Percentiles rank a stretch among this genome's conserved stretches.
These are phyloP conservation scores for Sporopachydermia quercuum DNA, from an alignment of 805 yeast species.

Conservation along the genomic window DNA sequence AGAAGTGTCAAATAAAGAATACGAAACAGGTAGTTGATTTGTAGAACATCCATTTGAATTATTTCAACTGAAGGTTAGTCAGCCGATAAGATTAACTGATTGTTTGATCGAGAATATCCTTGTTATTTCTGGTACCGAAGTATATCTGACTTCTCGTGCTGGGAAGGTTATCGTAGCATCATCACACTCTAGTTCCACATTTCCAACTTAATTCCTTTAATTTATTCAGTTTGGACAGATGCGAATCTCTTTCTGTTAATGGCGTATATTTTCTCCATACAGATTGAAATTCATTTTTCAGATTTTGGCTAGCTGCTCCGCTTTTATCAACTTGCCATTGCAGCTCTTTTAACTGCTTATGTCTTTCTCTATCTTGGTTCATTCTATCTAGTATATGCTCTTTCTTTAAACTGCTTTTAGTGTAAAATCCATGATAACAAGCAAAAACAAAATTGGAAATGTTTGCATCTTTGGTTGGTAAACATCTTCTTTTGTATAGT, in stretches of 20 bases:
- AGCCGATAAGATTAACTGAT: no score
- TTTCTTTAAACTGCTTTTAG: constrained; percentile 8
- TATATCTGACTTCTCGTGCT: no score
- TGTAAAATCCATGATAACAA: background rate
- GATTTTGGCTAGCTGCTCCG: constrained; percentile 20
- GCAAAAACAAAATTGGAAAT: constrained; percentile 2
- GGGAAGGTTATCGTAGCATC: no score
- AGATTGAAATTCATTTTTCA: constrained; percentile 28
- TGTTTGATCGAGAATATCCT: no score
- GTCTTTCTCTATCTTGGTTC: constrained; percentile 70
- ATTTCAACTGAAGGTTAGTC: no score
- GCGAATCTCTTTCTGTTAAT: constrained; percentile 35
- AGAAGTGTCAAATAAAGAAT: no score
- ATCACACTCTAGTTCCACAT: constrained; percentile 8
- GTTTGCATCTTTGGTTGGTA: background rate
- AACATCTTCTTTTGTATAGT: no score
- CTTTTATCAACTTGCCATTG: constrained; percentile 50
- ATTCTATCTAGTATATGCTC: constrained; percentile 44
- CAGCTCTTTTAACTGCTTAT: constrained; percentile 56
- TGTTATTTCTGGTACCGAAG: no score
- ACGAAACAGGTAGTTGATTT: no score
- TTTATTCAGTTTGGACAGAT: background rate
- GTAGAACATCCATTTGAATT: no score
- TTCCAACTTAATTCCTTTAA: constrained; percentile 24
- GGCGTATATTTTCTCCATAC: constrained; percentile 32